These are phyloP conservation scores for Psidium friedrichsthalianum DNA, from an alignment of 345 rosid genomes.

Conservation along the genomic window DNA sequence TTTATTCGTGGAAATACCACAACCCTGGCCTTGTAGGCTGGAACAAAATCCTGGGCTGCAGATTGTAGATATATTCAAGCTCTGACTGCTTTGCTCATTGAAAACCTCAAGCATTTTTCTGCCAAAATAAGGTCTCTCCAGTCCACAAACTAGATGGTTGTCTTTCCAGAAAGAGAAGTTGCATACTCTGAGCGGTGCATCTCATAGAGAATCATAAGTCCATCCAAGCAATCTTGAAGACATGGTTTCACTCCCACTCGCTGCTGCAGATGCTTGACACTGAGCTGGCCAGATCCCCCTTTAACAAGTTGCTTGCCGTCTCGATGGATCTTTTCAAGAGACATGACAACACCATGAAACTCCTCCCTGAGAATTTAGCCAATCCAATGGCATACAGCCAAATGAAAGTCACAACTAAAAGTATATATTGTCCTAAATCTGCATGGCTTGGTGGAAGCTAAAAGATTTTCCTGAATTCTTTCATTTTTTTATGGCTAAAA, in stretches of 20 bases:
- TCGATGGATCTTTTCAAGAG: constrained; percentile 38
- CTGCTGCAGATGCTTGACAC: constrained; percentile 33
- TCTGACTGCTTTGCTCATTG: neutral
- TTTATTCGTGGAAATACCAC: neutral
- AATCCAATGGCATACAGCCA: neutral
- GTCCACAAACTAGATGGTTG: neutral
- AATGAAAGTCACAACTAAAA: neutral
- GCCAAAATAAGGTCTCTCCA: neutral
- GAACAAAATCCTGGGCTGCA: neutral
- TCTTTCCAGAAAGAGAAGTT: neutral
- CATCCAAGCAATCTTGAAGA: constrained; percentile 60
- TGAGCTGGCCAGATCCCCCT: constrained; percentile 31
- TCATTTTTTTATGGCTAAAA: neutral
- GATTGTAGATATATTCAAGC: neutral
- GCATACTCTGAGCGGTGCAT: constrained; percentile 71
- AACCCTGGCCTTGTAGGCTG: neutral
- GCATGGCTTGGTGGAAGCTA: neutral
- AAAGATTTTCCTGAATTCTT: neutral
- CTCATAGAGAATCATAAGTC: constrained; percentile 51
- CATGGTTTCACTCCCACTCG: constrained; percentile 63
- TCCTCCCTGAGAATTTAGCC: constrained; percentile 35
- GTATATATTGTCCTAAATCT: neutral
- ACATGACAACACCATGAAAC: constrained; percentile 36
- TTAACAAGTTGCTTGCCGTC: constrained; percentile 44
- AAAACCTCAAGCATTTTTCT: neutral